Evolutionary conservation across 2,329 filamentous ascomycete species (phyloP).

Genomic region (Colletotrichum falcatum): DNA sequence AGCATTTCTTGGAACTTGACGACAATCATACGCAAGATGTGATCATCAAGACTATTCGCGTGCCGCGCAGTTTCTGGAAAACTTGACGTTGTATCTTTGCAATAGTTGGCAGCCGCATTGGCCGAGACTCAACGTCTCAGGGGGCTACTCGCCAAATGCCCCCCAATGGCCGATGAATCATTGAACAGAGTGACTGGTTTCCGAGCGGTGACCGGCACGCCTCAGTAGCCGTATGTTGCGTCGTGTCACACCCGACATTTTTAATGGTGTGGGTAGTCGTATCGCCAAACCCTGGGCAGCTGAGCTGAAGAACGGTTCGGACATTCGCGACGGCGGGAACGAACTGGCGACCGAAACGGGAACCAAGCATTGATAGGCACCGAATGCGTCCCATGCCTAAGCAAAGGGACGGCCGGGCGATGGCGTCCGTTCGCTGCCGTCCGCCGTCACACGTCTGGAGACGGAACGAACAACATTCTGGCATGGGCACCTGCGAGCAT

Average conservation of each 20-base stretch:
- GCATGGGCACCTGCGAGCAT: not conserved
- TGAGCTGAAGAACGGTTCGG: not conserved
- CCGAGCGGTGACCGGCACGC: not conserved
- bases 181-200: not conserved
- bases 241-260: not conserved
- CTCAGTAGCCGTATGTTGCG: not conserved
- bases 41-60: not conserved
- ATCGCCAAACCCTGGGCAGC: not conserved
- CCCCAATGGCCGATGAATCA: too few relatives aligned
- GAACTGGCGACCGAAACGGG: not conserved
- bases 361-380: not conserved
- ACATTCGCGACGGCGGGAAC: not conserved
- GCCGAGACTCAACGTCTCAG: not conserved
- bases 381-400: not conserved
- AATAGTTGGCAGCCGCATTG: not conserved
- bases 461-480: not conserved
- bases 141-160: not conserved
- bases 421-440: not conserved
- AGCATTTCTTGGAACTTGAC: not conserved
- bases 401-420: not conserved
- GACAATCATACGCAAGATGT: not conserved
- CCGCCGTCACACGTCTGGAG: not conserved
- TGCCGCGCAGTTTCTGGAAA: not conserved
- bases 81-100: not conserved
- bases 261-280: not conserved